Conservation (phyloP, 768 basidiomycete species). For the Pleurotus pulmonarius region DNA sequence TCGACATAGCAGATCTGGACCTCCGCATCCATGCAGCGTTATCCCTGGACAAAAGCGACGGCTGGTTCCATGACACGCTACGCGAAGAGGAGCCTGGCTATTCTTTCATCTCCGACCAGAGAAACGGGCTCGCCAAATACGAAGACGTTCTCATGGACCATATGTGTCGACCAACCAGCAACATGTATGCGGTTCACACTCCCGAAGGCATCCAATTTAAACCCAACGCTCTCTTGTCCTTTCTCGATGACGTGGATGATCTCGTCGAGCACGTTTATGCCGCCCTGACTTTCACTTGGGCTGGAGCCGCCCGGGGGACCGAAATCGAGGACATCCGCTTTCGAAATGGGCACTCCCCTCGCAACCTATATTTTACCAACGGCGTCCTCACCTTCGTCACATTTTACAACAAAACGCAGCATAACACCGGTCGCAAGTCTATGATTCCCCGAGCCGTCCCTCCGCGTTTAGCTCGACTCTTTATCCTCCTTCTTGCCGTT, state of each 20-base stretch:
- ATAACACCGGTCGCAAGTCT: not conserved
- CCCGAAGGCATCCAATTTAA: not conserved
- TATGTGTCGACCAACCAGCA: not conserved
- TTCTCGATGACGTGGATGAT: conserved; percentile 1
- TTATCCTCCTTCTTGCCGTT: conserved; percentile 1
- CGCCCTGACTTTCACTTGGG: conserved; percentile 12
- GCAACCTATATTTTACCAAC: conserved; percentile 15
- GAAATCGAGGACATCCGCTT: conserved; percentile 14
- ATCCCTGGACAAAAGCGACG: not conserved
- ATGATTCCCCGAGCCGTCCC: conserved; percentile 2
- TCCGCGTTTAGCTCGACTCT: not conserved
- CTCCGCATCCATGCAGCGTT: not conserved
- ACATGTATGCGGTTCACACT: not conserved
- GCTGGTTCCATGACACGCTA: not conserved
- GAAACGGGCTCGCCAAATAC: not conserved
- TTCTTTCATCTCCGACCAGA: not conserved
- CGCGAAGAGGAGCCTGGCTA: not conserved
- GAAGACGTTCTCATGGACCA: not conserved
- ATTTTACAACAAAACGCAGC: conserved; percentile 13
- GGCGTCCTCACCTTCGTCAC: conserved; percentile 10
- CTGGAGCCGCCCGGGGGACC: conserved; percentile 12
- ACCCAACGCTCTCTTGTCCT: not conserved
- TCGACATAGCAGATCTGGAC: not conserved
- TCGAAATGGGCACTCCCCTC: not conserved
- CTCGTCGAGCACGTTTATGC: conserved; percentile 10